Base-by-base conservation (phyloP, 805 yeast genomes). In the Candida pseudofarinosa region DNA sequence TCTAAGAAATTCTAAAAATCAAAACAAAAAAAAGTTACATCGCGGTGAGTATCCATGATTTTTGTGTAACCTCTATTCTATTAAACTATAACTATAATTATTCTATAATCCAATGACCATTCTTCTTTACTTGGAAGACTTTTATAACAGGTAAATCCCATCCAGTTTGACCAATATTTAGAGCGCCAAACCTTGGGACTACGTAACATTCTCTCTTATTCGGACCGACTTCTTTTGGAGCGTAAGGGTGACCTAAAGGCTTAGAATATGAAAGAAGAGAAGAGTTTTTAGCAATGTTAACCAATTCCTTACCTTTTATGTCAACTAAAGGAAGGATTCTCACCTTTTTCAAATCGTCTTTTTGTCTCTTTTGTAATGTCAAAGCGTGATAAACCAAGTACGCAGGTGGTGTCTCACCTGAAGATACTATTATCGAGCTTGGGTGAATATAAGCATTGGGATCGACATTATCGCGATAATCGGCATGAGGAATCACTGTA, bases 191-290 rank as follows among this genome's bases (percentile, higher is more conserved):
- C 43, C 97, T 68, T 1, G 98, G 97, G 39, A 88, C 82, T 13
- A 90, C 97, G 65, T 88, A 90, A 52, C 95, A 87, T 55, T 85
- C 90, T 51, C 97, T 71, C 54, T 83, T 84, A 2, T 81, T 77
- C 0, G 85, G 67, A 3, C 80, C 68, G 13, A 86, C 54, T 49
- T 75, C 70, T 55, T 83, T 83, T 1, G 95, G 95, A 1, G 88
- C 95, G 55, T 88, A 80, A 2, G 97, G 96, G 42, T 87, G 85
- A 0, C 96, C 96, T 40, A 91, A 65, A 0, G 98, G 98, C 56
- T 90, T 91, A 19, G 97, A 88, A 62, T 85, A 90, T 0, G 91
- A 80, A 34, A 91, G 56, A 37, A 91, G 67, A 0, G 85, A 80
- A 14, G 95, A 81, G 20, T 69, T 69, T 50, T 82, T 84, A 14